Evolutionary conservation across 108 stramenopile species (phyloP), one percentile per base, ranked within the genome.

Genomic region (Phaeodactylum tricornutum): DNA sequence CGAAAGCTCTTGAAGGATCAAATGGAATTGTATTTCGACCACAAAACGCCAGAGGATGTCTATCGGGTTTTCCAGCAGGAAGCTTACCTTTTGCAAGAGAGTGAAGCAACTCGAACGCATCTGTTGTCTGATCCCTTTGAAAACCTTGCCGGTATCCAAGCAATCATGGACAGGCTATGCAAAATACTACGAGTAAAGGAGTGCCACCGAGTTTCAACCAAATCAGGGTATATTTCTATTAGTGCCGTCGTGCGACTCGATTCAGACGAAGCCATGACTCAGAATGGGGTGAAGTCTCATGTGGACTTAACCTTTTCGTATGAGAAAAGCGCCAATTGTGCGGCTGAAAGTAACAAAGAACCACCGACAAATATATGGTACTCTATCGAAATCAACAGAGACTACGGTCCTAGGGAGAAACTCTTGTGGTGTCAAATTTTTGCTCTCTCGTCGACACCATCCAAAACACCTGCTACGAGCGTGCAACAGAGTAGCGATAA

Each of bases 21-120:
- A n/a, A n/a, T n/a, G n/a, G n/a, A n/a, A n/a, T n/a, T n/a, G n/a
- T n/a, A n/a, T n/a, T n/a, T n/a, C n/a, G n/a, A n/a, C n/a, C n/a
- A n/a, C n/a, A n/a, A 66, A 20, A 31, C 29, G 20, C 23, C 47
- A 11, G 53, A 19, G 14, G 84, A 86, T 59, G 74, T 86, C 14
- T 67, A 68, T n/a, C 77, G 84, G 22, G 44, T 67, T 1, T 55
- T 86, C 34, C 63, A 72, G 32, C 73, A 77, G 47, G 75, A 77
- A 53, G 66, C 85, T 4, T 26, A 34, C 17, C 45, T 87, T 37
- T 36, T 79, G 37, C 52, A 65, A 23, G 81, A 87, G 51, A 59
- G 64, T 3, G 57, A 82, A 49, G 30, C 43, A 12, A 33, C 75
- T 8, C 50, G 29, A 7, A 71, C 77, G 30, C 48, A 62, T 23